phyloP scores from a whole-genome alignment of 2,329 filamentous ascomycete species.

The Metarhizium sp. region DNA sequence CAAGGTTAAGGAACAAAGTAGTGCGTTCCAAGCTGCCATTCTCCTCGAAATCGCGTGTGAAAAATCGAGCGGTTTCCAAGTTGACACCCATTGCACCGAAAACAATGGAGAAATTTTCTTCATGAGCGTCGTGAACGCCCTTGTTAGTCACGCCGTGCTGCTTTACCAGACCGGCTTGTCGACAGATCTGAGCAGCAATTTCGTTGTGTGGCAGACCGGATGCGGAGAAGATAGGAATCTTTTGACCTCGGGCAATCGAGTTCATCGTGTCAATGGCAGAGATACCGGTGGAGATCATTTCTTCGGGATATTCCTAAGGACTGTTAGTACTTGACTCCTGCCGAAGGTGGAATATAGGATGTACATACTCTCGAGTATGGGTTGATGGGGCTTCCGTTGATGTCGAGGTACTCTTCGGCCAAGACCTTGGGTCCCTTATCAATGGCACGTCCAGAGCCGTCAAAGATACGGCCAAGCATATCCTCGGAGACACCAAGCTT shows the following conservation, averaged over 20 bases:
- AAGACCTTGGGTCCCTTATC: slow-evolving; percentile 98
- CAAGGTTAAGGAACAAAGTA: slow-evolving; percentile 97
- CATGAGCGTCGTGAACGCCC: slow-evolving; percentile 90
- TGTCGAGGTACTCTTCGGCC: slow-evolving; percentile 96
- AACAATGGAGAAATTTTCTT: slow-evolving; percentile 99
- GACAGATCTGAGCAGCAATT: slow-evolving; percentile 97
- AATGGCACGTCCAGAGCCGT: slow-evolving; percentile 94
- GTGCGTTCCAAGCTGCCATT: slow-evolving; percentile 97
- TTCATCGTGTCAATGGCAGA: slow-evolving; percentile 99
- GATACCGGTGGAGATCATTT: slow-evolving; percentile 99
- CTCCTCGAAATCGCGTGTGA: slow-evolving; percentile 97
- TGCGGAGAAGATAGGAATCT: slow-evolving; percentile 98
- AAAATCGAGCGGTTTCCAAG: slow-evolving; percentile 97
- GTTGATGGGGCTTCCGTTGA: slow-evolving; percentile 98
- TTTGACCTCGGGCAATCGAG: slow-evolving; percentile 95
- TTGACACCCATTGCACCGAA: slow-evolving; percentile 99
- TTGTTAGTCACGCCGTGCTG: slow-evolving; percentile 73
- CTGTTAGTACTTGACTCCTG: slow-evolving; percentile 10
- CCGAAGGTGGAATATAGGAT: background rate
- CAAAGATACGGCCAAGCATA: slow-evolving; percentile 98
- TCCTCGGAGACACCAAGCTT: slow-evolving; percentile 99
- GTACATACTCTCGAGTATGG: slow-evolving; percentile 76
- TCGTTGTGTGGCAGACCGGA: slow-evolving; percentile 98
- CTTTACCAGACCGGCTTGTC: slow-evolving; percentile 89
- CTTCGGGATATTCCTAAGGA: slow-evolving; percentile 85